Conservation (phyloP, 768 basidiomycete genomes). For the Leccinum uliginosum region DNA sequence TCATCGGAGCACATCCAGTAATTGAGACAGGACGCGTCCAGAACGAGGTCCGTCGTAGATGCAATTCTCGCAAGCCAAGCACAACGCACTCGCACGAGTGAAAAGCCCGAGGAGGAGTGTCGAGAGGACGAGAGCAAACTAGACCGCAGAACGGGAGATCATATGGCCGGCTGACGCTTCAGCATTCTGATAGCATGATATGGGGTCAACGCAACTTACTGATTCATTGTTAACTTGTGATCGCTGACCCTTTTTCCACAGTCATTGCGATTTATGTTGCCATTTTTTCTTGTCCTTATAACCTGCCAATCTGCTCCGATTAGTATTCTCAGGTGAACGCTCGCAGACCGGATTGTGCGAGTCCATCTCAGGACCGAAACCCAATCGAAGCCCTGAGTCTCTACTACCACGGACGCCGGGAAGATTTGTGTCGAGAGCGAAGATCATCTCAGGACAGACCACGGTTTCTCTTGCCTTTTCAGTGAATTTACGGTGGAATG, state of each 20-base stretch:
- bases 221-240: not conserved
- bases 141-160: not conserved
- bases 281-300: not conserved
- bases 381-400: not conserved
- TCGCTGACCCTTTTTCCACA: not conserved
- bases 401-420: not conserved
- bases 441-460: not conserved
- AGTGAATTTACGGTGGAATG: not conserved
- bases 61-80: not conserved
- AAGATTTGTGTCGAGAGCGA: too few species aligned
- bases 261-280: not conserved
- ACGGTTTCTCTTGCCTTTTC: not conserved
- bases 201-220: not conserved
- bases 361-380: not conserved
- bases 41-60: not conserved
- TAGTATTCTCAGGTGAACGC: not conserved
- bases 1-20: not conserved
- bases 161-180: not conserved
- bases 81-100: not conserved
- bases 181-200: not conserved
- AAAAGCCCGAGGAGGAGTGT: not conserved
- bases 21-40: not conserved
- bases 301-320: not conserved
- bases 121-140: not conserved
- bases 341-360: not conserved